Base-by-base conservation (phyloP, 192 early-diverging fungal genomes). In the Endogone sp. region DNA sequence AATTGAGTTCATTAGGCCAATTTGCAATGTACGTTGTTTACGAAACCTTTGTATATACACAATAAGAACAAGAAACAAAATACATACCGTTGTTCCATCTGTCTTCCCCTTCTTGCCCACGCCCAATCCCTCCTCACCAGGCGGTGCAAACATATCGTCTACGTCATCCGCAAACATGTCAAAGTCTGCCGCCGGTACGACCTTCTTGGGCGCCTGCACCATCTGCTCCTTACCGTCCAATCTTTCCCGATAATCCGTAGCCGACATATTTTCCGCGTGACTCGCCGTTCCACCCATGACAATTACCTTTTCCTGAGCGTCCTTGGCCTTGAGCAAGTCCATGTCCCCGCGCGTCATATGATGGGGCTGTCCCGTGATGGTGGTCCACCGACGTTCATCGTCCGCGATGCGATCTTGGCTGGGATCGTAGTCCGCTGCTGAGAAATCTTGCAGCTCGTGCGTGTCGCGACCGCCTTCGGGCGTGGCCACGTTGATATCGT, bases 351-450 rank as follows among this genome's bases (percentile, higher is more conserved):
- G 73, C 24, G 71, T 79, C 65, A 81, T 68, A 73, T 74, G 73
- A 16, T 49, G 37, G 6, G 37, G 37, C 37, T 49, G 37, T 11
- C 37, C 16, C 37, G 37, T 49, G 37, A 49, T 49, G 16, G 37
- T 16, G 37, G 37, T 49, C 37, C 37, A 16, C 69, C 74, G 85
- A 62, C 90, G 83, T 56, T 84, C 82, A 64, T 94, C 89, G 66
- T 92, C 87, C 2, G 84, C 84, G 24, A 87, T 86, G 4, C 84
- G 66, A 66, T 95, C 94, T 25, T 82, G 79, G 2, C 84, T 88
- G 2, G 94, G 94, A 74, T 92, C 86, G 70, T 95, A 95, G 73
- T 95, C 93, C 25, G 89, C 89, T 2, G 90, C 85, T 25, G 87
- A 85, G 26, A 88, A 70, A 23, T 75, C 70, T 25, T 71, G 56